Evolutionary conservation across 192 early-diverging fungal species (phyloP), one percentile per base, ranked within the genome.

Genomic region (Backusella mclennaniae): DNA sequence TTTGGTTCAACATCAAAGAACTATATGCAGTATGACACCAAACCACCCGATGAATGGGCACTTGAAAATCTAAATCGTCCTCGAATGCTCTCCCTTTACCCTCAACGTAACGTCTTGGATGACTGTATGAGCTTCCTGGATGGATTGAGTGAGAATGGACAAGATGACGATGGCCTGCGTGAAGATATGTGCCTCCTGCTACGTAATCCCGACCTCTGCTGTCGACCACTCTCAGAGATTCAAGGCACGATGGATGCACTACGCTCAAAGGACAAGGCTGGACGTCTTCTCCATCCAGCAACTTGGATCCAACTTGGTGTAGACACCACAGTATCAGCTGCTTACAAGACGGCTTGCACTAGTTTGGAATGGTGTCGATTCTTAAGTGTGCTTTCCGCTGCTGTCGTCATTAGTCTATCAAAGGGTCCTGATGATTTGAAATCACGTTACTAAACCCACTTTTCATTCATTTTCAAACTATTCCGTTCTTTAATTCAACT

Each of bases 361-460:
- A 67, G 63, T 19, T 79, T 73, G 66, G 21, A 75, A 71, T 79
- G 78, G 78, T 79, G 78, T 46, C 39, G 49, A 66, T 79, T 79
- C 73, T 53, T 79, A 4, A 79, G 78, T 59, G 73, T 79, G 9
- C 46, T 79, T 21, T 75, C 73, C 14, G 72, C 73, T 5, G 42
- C 78, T 42, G 66, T 70, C 33, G 53, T 73, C 4, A 46, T 79
- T 14, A 79, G 78, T 66, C 17, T 79, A 31, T 26, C 67, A 15
- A 68, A 79, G 4, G 78, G 78, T 5, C 78, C 78, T 35, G 67
- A 75, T 42, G 78, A 79, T 69, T 14, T 68, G 21, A 23, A 11
- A 35, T 26, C 35, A n/a, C 12, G 31, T n/a, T 19, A n/a, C 21
- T 59, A 63, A 33, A 33, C 29, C 4, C 14, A 56, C 49, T 26